Base-by-base conservation (phyloP, 2,329 filamentous ascomycete genomes). In the Exophiala bonariae region DNA sequence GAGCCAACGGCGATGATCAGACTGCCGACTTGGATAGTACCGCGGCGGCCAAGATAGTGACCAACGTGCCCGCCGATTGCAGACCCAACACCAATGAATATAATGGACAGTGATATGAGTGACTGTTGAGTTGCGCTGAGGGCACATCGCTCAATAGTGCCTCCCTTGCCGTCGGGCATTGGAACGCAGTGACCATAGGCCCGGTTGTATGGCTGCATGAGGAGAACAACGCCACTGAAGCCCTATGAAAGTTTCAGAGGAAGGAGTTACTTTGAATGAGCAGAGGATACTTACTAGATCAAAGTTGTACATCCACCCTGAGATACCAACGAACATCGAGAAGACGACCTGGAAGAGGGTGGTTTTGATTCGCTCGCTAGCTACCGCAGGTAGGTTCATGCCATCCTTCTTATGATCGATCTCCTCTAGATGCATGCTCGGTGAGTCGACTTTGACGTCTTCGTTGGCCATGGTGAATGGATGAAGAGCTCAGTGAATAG, bases 1-100 rank as follows among this genome's bases (percentile, higher is more conserved):
- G 79, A 82, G 11, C 82, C 85, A 52, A 89, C 80, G 1, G 85
- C 81, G 1, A 85, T 75, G 62, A 85, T 75, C 26, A 87, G 70
- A 10, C 77, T 79, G 6, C 77, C 75, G 33, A 83, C 61, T 59
- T 85, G 85, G 50, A 86, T 85, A 35, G 79, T 78, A 7, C 82
- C 80, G 37, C 81, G 78, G 23, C 82, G 80, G 28, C 81, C 82
- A 19, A 81, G 57, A 11, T 68, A 67, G 34, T 77, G 66, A 56
- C 86, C 86, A 4, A 79, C 58, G 1, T 81, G 80, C 51, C 86
- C 83, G 1, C 81, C 82, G 10, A 83, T 63, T 8, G 38, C 30
- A n/a, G 62, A 47, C 3, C 62, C 62, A 1, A 64, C 41, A 2
- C 52, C 60, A 2, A 62, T 54, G 40, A 63, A 64, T 16, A 64